Evolutionary conservation across 2,329 filamentous ascomycete genomes (phyloP).

Genomic region (Ceratocystis smalleyi): DNA sequence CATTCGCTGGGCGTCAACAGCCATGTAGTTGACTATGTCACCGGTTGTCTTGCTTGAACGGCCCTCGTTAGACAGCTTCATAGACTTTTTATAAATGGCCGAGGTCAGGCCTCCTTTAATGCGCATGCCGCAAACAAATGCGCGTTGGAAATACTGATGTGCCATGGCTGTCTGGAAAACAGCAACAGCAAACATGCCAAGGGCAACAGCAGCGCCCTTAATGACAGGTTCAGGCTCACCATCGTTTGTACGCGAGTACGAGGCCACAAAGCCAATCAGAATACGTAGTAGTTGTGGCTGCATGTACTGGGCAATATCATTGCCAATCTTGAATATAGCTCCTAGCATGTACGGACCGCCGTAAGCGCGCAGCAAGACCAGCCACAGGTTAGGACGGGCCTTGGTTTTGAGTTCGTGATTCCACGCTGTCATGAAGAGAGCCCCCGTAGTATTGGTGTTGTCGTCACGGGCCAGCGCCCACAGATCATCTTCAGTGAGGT

Average conservation of each 20-base stretch:
- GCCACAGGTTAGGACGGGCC: slow-evolving; percentile 61
- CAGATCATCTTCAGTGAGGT: slow-evolving; percentile 82
- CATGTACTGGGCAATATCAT: slow-evolving; percentile 70
- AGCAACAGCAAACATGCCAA: slow-evolving; percentile 84
- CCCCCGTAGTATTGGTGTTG: slow-evolving; percentile 58
- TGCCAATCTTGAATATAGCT: slow-evolving; percentile 73
- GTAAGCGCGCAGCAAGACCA: slow-evolving; percentile 70
- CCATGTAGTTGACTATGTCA: slow-evolving; percentile 99
- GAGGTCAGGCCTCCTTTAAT: slow-evolving; percentile 84
- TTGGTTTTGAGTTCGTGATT: slow-evolving; percentile 50
- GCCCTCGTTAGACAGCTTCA: slow-evolving; percentile 85
- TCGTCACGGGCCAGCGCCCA: slow-evolving; percentile 80
- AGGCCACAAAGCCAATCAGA: slow-evolving; percentile 70
- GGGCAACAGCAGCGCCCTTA: slow-evolving; percentile 70
- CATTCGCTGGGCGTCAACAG: slow-evolving; percentile 87
- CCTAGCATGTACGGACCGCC: slow-evolving; percentile 70
- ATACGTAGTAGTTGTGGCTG: slow-evolving; percentile 81
- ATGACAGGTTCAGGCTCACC: slow-evolving; percentile 58
- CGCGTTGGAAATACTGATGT: slow-evolving; percentile 89
- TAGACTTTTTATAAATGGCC: slow-evolving; percentile 81
- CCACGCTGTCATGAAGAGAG: slow-evolving; percentile 62
- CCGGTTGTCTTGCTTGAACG: slow-evolving; percentile 78
- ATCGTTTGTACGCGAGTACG: slow-evolving; percentile 35
- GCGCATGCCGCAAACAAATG: slow-evolving; percentile 90
- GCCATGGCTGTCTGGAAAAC: slow-evolving; percentile 75